phyloP scores from a whole-genome alignment of 2,329 filamentous ascomycete genomes.

The Neofusicoccum cordaticola region DNA sequence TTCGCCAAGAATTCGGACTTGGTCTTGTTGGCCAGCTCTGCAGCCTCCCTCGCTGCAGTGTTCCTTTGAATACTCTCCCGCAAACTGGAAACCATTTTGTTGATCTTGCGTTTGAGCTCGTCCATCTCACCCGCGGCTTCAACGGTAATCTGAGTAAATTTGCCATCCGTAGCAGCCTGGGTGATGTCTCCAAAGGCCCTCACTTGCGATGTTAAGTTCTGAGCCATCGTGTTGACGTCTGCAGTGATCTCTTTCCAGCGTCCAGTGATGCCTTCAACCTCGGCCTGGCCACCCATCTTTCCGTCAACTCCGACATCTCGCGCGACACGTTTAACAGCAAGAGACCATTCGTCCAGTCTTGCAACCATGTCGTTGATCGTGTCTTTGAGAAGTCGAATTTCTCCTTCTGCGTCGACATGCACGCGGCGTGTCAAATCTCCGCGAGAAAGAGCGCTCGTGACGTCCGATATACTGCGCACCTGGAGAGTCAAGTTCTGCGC shows the following conservation, averaged over 20 bases:
- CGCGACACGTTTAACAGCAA: constrained; percentile 91
- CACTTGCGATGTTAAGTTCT: constrained; percentile 89
- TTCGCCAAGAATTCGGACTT: constrained; percentile 98
- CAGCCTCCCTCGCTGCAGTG: constrained; percentile 90
- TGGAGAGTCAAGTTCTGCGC: constrained; percentile 62
- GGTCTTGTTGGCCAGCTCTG: constrained; percentile 94
- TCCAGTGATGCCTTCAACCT: constrained; percentile 87
- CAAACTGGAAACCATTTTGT: constrained; percentile 96
- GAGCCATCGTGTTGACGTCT: constrained; percentile 87
- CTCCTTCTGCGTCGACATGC: constrained; percentile 89
- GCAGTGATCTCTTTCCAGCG: constrained; percentile 98
- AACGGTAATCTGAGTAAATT: constrained; percentile 95
- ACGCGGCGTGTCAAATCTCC: constrained; percentile 96
- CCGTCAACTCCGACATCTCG: constrained; percentile 96
- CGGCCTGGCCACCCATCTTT: constrained; percentile 97
- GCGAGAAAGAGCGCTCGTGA: constrained; percentile 91
- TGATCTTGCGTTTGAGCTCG: constrained; percentile 98
- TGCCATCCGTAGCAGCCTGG: constrained; percentile 93
- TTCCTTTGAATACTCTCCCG: constrained; percentile 96
- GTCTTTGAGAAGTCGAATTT: constrained; percentile 89
- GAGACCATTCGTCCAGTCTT: constrained; percentile 89
- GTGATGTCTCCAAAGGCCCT: constrained; percentile 97
- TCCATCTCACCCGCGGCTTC: constrained; percentile 99
- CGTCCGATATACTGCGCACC: constrained; percentile 87
- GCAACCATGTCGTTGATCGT: constrained; percentile 99